Conservation (phyloP, 495 filamentous ascomycete genomes). For the Hypomontagnella monticulosa region DNA sequence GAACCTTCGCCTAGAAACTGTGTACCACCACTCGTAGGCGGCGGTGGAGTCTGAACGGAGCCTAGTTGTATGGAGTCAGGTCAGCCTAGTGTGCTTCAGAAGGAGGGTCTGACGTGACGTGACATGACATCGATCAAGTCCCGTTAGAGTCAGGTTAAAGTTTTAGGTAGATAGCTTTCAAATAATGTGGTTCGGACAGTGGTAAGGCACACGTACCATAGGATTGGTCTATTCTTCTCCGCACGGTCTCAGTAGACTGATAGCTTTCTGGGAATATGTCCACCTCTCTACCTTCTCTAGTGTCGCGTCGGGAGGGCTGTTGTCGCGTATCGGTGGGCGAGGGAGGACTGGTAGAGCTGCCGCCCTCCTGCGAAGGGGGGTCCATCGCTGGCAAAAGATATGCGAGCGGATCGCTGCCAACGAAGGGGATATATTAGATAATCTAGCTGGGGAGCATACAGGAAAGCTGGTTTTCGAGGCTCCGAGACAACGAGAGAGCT, state of each 20-base stretch:
- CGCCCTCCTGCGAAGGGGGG: constrained; percentile 46
- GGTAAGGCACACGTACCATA: constrained; percentile 52
- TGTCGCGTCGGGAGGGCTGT: constrained; percentile 44
- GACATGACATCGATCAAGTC: constrained; percentile 19
- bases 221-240: constrained; percentile 55
- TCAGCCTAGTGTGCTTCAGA: constrained; percentile 30
- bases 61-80: constrained; percentile 40
- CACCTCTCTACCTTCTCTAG: constrained; percentile 35
- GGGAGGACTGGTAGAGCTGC: constrained; percentile 43
- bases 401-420: constrained; percentile 23
- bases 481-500: constrained; percentile 43
- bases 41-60: constrained; percentile 48
- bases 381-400: constrained; percentile 49
- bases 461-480: constrained; percentile 21
- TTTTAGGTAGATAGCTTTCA: constrained; percentile 23
- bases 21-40: constrained; percentile 25
- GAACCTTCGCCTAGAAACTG: constrained; percentile 46
- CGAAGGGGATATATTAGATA: constrained; percentile 17
- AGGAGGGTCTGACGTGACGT: constrained; percentile 14
- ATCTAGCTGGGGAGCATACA: constrained; percentile 28
- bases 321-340: constrained; percentile 57
- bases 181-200: constrained; percentile 13
- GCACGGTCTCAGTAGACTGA: constrained; percentile 60
- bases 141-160: constrained; percentile 10
- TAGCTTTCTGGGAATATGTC: constrained; percentile 51